A percentile compares a stretch with the other conserved stretches of the same genome.
phyloP scores from a whole-genome alignment of 495 filamentous ascomycete species.

The Aspergillus steynii region DNA sequence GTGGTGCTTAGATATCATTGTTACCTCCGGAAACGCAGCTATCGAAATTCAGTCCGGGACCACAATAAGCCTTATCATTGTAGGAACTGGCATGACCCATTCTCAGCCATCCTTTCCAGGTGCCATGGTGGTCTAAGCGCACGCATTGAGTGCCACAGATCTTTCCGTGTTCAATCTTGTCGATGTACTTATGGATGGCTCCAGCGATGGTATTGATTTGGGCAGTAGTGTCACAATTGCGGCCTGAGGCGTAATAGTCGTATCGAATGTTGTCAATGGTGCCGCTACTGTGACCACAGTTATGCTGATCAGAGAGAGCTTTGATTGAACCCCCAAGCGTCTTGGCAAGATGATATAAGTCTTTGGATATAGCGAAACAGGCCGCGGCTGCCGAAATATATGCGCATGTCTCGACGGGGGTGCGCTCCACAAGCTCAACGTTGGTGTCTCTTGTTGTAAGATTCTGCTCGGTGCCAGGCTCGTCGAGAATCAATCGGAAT shows the following conservation, averaged over 20 bases:
- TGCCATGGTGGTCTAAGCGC: slow-evolving; percentile 1
- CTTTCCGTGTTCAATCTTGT: slow-evolving; percentile 1
- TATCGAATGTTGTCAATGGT: slow-evolving; percentile 1
- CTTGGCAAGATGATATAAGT: background rate
- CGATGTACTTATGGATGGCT: slow-evolving; percentile 1
- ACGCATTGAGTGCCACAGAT: slow-evolving; percentile 6
- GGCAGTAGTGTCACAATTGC: background rate
- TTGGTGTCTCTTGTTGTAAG: background rate
- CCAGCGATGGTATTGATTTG: background rate
- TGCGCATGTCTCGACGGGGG: background rate
- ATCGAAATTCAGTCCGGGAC: background rate
- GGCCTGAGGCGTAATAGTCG: background rate
- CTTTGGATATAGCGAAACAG: background rate
- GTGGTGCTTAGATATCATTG: background rate
- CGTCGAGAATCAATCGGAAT: background rate
- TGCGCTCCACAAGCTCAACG: background rate
- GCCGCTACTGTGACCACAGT: background rate
- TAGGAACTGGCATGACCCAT: background rate
- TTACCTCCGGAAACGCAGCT: background rate
- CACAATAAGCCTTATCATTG: slow-evolving; percentile 2
- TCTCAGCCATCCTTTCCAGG: slow-evolving; percentile 5
- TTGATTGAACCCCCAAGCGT: background rate
- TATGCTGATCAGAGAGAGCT: slow-evolving; percentile 3
- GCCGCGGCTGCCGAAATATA: background rate
- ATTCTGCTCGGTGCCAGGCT: background rate